phyloP scores from a whole-genome alignment of 2,329 filamentous ascomycete genomes.

The Ramularia collo-cygni region DNA sequence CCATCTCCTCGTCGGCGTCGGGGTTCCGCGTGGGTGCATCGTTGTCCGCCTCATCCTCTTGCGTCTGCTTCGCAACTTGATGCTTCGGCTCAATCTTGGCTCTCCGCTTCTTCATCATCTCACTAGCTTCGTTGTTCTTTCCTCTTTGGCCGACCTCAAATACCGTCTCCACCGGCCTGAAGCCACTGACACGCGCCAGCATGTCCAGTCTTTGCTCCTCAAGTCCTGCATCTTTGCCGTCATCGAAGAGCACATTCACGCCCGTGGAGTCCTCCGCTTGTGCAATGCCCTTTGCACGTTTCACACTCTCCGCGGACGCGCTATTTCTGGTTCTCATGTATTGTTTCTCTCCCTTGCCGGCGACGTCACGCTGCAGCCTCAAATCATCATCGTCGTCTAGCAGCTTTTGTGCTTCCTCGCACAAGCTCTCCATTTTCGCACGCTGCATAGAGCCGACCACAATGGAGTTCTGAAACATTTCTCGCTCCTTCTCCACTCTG shows the following conservation, averaged over 20 bases:
- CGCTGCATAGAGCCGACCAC: slow-evolving; percentile 71
- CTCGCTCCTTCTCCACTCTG: slow-evolving; percentile 49
- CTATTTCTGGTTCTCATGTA: slow-evolving; percentile 86
- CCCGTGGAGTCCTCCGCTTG: slow-evolving; percentile 63
- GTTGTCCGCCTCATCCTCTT: slow-evolving; percentile 21
- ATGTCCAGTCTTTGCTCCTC: slow-evolving; percentile 75
- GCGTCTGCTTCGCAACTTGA: slow-evolving; percentile 34
- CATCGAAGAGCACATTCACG: slow-evolving; percentile 68
- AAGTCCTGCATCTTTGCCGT: slow-evolving; percentile 52
- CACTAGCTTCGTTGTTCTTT: slow-evolving; percentile 60
- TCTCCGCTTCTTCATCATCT: slow-evolving; percentile 67
- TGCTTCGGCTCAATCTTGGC: slow-evolving; percentile 58
- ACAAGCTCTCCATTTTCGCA: slow-evolving; percentile 64
- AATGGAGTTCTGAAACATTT: slow-evolving; percentile 75
- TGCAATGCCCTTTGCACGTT: slow-evolving; percentile 72
- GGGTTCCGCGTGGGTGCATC: slow-evolving; percentile 27
- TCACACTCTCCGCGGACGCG: slow-evolving; percentile 84
- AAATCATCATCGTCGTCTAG: slow-evolving; percentile 71
- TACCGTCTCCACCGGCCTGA: slow-evolving; percentile 87
- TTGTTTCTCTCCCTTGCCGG: slow-evolving; percentile 82
- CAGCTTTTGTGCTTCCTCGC: slow-evolving; percentile 78
- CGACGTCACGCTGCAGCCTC: slow-evolving; percentile 61
- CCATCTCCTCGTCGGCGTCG: slow-evolving; percentile 35
- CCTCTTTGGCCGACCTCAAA: slow-evolving; percentile 81
- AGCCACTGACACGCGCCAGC: slow-evolving; percentile 81